A percentile compares a stretch with the other conserved stretches of the same genome.
These are phyloP conservation scores for Phytopythium chamaehyphon DNA, from an alignment of 352 stramenopile species.

Conservation along the genomic window DNA sequence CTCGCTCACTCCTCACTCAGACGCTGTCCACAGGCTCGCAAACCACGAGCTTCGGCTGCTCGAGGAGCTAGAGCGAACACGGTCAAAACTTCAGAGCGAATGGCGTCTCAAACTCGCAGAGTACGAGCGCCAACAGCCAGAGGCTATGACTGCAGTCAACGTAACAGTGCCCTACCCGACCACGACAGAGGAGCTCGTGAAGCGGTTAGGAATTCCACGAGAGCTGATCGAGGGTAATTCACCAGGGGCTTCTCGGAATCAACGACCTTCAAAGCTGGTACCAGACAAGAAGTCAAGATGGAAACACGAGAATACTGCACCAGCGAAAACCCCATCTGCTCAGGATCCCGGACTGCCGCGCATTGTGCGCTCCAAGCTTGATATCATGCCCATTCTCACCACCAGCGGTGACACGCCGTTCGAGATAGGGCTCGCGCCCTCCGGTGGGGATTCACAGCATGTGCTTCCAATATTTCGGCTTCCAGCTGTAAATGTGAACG, in stretches of 20 bases:
- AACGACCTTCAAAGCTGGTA: slow-evolving; percentile 37
- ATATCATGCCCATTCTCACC: slow-evolving; percentile 74
- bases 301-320: not conserved
- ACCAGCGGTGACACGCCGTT: slow-evolving; percentile 67
- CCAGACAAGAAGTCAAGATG: slow-evolving; percentile 34
- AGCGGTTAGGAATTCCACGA: slow-evolving; percentile 27
- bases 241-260: slow-evolving; percentile 18
- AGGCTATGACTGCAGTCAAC: slow-evolving; percentile 18
- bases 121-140: slow-evolving; percentile 38
- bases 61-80: slow-evolving; percentile 73
- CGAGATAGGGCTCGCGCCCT: slow-evolving; percentile 48
- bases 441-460: slow-evolving; percentile 17
- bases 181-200: slow-evolving; percentile 34
- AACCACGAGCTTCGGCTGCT: slow-evolving; percentile 76
- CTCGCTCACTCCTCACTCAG: slow-evolving; percentile 44
- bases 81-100: slow-evolving; percentile 58
- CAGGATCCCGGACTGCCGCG: slow-evolving; percentile 2
- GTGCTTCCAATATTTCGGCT: slow-evolving; percentile 71
- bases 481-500: slow-evolving; percentile 47
- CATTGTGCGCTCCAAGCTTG: slow-evolving; percentile 31
- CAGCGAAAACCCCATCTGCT: not conserved
- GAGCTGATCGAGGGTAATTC: slow-evolving; percentile 1
- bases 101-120: slow-evolving; percentile 61
- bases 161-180: slow-evolving; percentile 7
- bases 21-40: slow-evolving; percentile 62